Evolutionary conservation across 2,329 filamentous ascomycete genomes (phyloP).

Genomic region (Akanthomyces dipterigenus): DNA sequence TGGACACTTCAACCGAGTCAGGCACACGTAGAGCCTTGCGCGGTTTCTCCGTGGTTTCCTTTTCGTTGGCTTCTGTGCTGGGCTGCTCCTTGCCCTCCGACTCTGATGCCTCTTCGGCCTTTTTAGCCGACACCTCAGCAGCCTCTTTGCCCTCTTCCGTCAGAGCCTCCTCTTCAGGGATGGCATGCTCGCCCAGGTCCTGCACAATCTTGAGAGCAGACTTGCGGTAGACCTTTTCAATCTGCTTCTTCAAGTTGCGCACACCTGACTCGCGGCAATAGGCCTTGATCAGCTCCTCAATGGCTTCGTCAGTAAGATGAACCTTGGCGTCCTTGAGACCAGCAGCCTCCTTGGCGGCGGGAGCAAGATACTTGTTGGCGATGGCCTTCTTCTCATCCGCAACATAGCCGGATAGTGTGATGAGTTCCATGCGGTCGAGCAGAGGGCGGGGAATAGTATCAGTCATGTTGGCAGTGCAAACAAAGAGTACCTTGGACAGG

Average conservation of each 20-base stretch:
- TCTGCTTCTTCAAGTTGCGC: conserved; percentile 97
- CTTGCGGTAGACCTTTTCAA: conserved; percentile 98
- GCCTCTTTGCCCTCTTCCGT: conserved; percentile 82
- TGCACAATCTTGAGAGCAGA: conserved; percentile 95
- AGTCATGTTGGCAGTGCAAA: conserved; percentile 98
- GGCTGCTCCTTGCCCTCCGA: conserved; percentile 23
- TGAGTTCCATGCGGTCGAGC: conserved; percentile 95
- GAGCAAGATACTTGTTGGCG: conserved; percentile 84
- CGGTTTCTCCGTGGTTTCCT: conserved; percentile 54
- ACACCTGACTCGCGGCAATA: conserved; percentile 98
- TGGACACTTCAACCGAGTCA: conserved; percentile 76
- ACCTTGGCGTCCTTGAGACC: conserved; percentile 89
- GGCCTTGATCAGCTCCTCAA: conserved; percentile 95
- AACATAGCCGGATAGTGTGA: conserved; percentile 92
- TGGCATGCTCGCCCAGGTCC: conserved; percentile 77
- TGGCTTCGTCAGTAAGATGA: conserved; percentile 75
- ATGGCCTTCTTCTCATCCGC: conserved; percentile 99
- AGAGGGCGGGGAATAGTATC: conserved; percentile 94
- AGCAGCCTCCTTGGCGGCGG: conserved; percentile 88
- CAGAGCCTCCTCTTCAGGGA: conserved; percentile 74
- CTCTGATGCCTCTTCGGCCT: conserved; percentile 53
- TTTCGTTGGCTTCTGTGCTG: conserved; percentile 27
- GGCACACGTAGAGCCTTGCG: conserved; percentile 76
- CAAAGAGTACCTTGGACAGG: conserved; percentile 93
- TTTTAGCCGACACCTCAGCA: conserved; percentile 62